Evolutionary conservation across 495 filamentous ascomycete genomes (phyloP).

Genomic region (Aspergillus olivimuriae): DNA sequence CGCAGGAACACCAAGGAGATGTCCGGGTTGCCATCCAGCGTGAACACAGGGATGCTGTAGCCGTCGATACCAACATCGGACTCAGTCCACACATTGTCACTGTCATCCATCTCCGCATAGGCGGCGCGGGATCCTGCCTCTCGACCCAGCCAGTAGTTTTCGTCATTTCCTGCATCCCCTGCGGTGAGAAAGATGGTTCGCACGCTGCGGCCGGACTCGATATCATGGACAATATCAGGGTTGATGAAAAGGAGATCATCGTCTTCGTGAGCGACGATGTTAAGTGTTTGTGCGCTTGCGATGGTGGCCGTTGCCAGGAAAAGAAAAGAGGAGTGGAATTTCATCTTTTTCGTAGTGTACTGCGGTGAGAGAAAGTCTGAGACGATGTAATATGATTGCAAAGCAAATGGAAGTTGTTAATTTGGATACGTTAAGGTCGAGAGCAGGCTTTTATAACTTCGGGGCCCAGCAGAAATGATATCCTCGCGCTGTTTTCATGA

Average conservation of each 20-base stretch:
- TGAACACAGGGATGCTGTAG: constrained; percentile 10
- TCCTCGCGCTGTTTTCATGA: no score
- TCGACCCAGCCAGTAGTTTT: constrained; percentile 9
- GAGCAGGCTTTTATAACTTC: no score
- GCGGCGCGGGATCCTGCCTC: constrained; percentile 9
- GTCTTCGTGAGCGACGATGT: constrained; percentile 18
- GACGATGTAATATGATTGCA: no score
- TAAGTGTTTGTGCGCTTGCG: constrained; percentile 11
- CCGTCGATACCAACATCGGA: constrained; percentile 3
- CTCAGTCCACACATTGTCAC: constrained; percentile 8
- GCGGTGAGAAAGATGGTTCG: constrained; percentile 74
- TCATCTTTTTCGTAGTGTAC: no score
- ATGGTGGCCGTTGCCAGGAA: no score
- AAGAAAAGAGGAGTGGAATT: no score
- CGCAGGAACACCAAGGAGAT: constrained; percentile 14
- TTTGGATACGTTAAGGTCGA: no score
- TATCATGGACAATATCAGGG: constrained; percentile 11
- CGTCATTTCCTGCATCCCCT: constrained; percentile 58
- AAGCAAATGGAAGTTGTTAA: no score
- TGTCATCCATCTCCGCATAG: constrained; percentile 11
- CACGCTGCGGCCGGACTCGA: constrained; percentile 36
- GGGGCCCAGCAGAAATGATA: no score
- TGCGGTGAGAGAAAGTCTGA: no score
- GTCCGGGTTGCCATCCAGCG: neutral
- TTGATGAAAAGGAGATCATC: constrained; percentile 18